Evolutionary conservation across 768 basidiomycete genomes (phyloP), one percentile per base, ranked within the genome.

Genomic region (Brasilioporus rufonigricans): DNA sequence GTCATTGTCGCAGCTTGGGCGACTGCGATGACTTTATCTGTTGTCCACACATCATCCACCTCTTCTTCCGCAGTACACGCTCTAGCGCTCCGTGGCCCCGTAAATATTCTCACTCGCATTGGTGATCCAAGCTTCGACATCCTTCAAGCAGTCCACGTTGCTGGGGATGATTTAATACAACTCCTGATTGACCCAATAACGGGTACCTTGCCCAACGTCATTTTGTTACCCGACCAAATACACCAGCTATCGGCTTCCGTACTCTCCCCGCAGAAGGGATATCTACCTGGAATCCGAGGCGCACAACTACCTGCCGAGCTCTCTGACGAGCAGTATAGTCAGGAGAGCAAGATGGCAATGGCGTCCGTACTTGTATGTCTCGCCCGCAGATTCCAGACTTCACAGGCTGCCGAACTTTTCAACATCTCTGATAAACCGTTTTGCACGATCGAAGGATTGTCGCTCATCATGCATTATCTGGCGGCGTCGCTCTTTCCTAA

Each of bases 391-490:
- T 70, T 77, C 19, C 80, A 80, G 58, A 53, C 60, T 10, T 63
- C 65, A 8, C 61, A 69, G n/a, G 35, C 62, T 19, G 52, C 62
- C n/a, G 61, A 61, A 44, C 31, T 59, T 5, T 56, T 73, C 39
- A 63, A 58, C 23, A 60, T 64, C 29, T 63, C 64, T 38, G 58
- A 56, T 19, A 70, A 65, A 36, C 60, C 65, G 1, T 63, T 74
- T 43, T 69, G 68, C 23, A 62, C 70, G 11, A 70, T 69, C 23
- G 69, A 73, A 19, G 73, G 74, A 2, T 58, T 80, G 29, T 63
- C 74, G 43, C 71, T 80, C 10, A 49, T 80, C 41, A 66, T 80
- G 46, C 80, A 80, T 57, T 81, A 81, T 61, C 61, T 80, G 24
- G 76, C 80, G 0, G 65, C 79, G 1, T 71, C 77, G 1, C 67